These are phyloP conservation scores for Apostasia shenzhenica DNA, from an alignment of 106 monocot species.

Conservation along the genomic window DNA sequence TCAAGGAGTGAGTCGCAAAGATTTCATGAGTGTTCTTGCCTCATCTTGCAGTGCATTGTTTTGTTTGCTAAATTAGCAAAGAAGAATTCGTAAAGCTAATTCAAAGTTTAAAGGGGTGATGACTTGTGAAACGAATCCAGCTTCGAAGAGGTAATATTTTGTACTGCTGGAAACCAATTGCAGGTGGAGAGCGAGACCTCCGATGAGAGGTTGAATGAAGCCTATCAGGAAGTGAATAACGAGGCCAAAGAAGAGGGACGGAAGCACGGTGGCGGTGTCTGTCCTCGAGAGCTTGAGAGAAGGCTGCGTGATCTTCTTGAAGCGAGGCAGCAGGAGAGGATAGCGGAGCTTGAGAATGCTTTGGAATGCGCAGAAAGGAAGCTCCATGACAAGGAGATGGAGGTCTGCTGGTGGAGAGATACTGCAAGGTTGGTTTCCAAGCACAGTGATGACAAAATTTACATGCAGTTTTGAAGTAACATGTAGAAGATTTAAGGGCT, in stretches of 20 bases:
- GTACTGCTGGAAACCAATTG: background rate
- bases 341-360: slow-evolving; percentile 58
- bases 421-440: slow-evolving; percentile 45
- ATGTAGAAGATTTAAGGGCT: too few species aligned
- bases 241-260: slow-evolving; percentile 21
- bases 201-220: slow-evolving; percentile 17
- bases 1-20: background rate
- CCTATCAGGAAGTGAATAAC: slow-evolving; percentile 1
- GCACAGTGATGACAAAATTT: slow-evolving; percentile 19
- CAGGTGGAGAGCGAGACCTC: slow-evolving; percentile 24
- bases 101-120: too few species aligned
- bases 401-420: slow-evolving; percentile 67
- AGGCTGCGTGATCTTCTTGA: slow-evolving; percentile 66
- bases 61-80: background rate
- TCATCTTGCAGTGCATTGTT: background rate
- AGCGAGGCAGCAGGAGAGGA: slow-evolving; percentile 54
- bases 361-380: slow-evolving; percentile 34
- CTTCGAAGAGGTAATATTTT: background rate
- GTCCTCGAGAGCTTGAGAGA: slow-evolving; percentile 56
- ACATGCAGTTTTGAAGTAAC: background rate
- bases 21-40: background rate
- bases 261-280: slow-evolving; percentile 20
- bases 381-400: slow-evolving; percentile 57
- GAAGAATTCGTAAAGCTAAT: background rate
- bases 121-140: background rate